Evolutionary conservation across 805 yeast species (phyloP).

Genomic region (Yarrowia yakushimensis): DNA sequence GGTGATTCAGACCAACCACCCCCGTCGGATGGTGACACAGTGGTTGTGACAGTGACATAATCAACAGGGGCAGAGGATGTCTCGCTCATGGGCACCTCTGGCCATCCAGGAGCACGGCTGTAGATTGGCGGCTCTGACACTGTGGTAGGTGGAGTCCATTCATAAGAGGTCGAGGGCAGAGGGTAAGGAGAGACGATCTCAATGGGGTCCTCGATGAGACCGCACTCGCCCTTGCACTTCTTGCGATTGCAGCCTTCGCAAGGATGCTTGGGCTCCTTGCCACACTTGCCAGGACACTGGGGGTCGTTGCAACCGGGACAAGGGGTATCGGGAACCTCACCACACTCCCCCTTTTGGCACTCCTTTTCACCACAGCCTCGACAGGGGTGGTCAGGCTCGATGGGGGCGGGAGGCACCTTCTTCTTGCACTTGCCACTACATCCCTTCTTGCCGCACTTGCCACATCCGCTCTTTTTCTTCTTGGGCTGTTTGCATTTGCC

Average conservation of each 20-base stretch:
- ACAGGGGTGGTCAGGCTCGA: background rate
- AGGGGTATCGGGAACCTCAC: background rate
- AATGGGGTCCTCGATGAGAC: slow-evolving; percentile 18
- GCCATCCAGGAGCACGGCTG: slow-evolving; percentile 18
- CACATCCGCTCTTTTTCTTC: background rate
- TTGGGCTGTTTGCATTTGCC: slow-evolving; percentile 8
- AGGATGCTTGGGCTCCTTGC: slow-evolving; percentile 8
- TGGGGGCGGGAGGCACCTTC: background rate
- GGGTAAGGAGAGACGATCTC: slow-evolving; percentile 15
- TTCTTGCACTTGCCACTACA: slow-evolving; percentile 18
- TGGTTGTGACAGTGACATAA: slow-evolving; percentile 8
- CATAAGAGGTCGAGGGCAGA: background rate
- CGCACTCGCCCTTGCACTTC: slow-evolving; percentile 20
- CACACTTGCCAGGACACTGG: slow-evolving; percentile 18
- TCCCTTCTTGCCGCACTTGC: slow-evolving; percentile 12
- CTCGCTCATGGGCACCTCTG: slow-evolving; percentile 7
- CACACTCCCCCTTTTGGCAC: slow-evolving; percentile 12
- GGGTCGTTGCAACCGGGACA: background rate
- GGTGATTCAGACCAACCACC: background rate
- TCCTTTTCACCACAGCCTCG: slow-evolving; percentile 15
- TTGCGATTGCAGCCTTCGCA: slow-evolving; percentile 17
- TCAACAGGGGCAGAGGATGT: background rate
- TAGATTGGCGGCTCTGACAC: background rate
- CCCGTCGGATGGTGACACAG: background rate
- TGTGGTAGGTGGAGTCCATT: background rate